A percentile compares a stretch with the other conserved stretches of the same genome.
phyloP scores from a whole-genome alignment of 371 early-diverging fungal species.

The Mucor circinelloides region DNA sequence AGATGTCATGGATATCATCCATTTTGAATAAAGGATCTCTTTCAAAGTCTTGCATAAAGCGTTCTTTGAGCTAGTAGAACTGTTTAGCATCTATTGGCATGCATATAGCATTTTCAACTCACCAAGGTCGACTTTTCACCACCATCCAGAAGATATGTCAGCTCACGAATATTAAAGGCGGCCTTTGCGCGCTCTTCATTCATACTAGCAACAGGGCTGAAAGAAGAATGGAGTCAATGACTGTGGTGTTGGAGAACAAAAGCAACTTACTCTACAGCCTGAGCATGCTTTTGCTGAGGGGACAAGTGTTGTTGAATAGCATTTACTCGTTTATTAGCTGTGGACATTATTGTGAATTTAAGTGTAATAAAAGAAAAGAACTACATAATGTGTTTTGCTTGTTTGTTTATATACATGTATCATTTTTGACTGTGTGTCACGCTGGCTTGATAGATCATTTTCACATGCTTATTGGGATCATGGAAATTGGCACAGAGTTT shows the following conservation, averaged over 20 bases:
- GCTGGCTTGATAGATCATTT: not conserved
- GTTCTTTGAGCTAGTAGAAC: slow-evolving; percentile 64
- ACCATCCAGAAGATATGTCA: slow-evolving; percentile 89
- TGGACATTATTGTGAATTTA: slow-evolving; percentile 6
- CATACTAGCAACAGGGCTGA: slow-evolving; percentile 48
- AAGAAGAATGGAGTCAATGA: not conserved
- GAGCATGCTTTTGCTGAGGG: slow-evolving; percentile 18
- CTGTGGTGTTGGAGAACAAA: not conserved
- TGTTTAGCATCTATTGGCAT: not conserved
- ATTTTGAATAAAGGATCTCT: slow-evolving; percentile 86
- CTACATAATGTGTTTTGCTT: not conserved
- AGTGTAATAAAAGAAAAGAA: not conserved
- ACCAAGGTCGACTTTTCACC: slow-evolving; percentile 68
- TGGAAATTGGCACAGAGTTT: not conserved
- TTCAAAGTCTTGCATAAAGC: slow-evolving; percentile 86
- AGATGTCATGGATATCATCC: slow-evolving; percentile 79
- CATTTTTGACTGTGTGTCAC: not conserved
- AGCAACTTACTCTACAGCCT: slow-evolving; percentile 25
- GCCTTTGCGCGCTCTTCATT: slow-evolving; percentile 77
- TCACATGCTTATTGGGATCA: not conserved
- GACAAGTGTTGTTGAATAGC: slow-evolving; percentile 27
- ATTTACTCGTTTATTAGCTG: slow-evolving; percentile 15
- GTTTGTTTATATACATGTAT: not conserved
- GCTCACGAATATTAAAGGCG: slow-evolving; percentile 73
- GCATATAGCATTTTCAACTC: not conserved